Evolutionary conservation across 2,329 filamentous ascomycete genomes (phyloP).

Genomic region (Pseudonectria foliicola): DNA sequence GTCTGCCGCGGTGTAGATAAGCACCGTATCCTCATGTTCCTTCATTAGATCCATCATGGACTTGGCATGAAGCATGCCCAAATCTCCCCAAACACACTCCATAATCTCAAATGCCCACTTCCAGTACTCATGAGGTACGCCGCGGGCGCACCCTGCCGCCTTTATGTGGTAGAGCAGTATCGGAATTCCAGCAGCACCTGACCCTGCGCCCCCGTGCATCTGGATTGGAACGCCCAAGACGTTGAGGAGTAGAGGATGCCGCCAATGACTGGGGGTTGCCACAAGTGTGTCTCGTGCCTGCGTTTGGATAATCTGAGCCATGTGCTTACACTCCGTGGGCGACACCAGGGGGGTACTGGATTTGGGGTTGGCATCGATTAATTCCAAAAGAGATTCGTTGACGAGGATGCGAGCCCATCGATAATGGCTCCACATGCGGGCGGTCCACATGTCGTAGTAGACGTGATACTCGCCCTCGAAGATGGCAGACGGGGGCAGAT

Average conservation of each 20-base stretch:
- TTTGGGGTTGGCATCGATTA: conserved; percentile 30
- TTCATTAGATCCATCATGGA: conserved; percentile 36
- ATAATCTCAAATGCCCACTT: conserved; percentile 38
- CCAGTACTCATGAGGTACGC: conserved; percentile 35
- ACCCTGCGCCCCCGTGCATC: conserved; percentile 32
- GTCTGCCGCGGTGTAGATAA: too few species aligned
- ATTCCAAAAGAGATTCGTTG: conserved; percentile 41
- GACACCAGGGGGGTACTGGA: conserved; percentile 29
- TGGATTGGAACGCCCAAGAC: conserved; percentile 29
- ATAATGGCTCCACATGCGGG: conserved; percentile 52
- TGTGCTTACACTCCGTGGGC: conserved; percentile 22
- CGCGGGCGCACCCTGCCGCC: conserved; percentile 39
- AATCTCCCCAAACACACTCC: conserved; percentile 42
- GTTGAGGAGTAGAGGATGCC: conserved; percentile 38
- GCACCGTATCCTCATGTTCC: conserved; percentile 13
- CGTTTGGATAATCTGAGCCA: conserved; percentile 28
- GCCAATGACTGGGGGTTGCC: conserved; percentile 44
- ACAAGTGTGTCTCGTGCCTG: conserved; percentile 38
- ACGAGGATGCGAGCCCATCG: conserved; percentile 50
- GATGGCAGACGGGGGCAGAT: conserved; percentile 33
- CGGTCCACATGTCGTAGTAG: conserved; percentile 47
- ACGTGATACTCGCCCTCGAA: conserved; percentile 48
- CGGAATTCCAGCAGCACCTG: conserved; percentile 41
- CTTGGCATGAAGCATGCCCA: conserved; percentile 45
- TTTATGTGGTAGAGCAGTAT: conserved; percentile 42